Evolutionary conservation across 306 rosid genomes (phyloP).

Genomic region (Quercus aquifolioides): DNA sequence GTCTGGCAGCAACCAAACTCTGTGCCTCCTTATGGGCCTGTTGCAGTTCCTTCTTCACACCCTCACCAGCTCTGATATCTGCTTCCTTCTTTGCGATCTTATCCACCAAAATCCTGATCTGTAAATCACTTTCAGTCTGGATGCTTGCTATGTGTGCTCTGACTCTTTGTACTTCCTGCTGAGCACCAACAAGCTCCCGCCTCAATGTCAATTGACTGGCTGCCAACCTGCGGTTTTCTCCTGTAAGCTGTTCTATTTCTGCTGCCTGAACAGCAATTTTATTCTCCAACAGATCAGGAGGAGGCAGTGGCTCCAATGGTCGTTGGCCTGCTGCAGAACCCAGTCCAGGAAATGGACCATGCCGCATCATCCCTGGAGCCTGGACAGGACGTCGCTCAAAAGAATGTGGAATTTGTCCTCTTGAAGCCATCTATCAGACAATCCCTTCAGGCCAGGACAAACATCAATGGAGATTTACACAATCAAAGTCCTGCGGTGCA

Average conservation of each 20-base stretch:
- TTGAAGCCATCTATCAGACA: conserved; percentile 35
- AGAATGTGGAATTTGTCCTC: conserved; percentile 35
- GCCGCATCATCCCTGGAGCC: conserved; percentile 57
- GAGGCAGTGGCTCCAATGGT: conserved; percentile 29
- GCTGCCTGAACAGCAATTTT: conserved; percentile 63
- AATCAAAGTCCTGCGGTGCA: conserved; percentile 7
- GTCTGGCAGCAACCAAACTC: conserved; percentile 46
- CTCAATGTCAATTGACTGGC: conserved; percentile 54
- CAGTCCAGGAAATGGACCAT: conserved; percentile 44
- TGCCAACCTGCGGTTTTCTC: conserved; percentile 70
- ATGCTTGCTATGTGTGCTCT: conserved; percentile 75
- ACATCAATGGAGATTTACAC: conserved; percentile 13
- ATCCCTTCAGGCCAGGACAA: conserved; percentile 10
- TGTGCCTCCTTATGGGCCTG: conserved; percentile 69
- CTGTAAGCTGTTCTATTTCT: conserved; percentile 59
- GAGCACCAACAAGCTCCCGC: conserved; percentile 58
- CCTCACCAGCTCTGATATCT: conserved; percentile 58
- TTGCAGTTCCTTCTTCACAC: conserved; percentile 63
- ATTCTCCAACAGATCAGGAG: conserved; percentile 55
- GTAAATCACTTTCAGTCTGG: conserved; percentile 82
- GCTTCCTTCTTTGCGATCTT: conserved; percentile 67
- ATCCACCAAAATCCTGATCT: conserved; percentile 65
- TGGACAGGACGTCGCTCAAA: conserved; percentile 37
- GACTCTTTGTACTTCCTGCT: conserved; percentile 58
- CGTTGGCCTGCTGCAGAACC: conserved; percentile 35